Base-by-base conservation (phyloP, 306 rosid species). In the Sechiopsis laciniata region DNA sequence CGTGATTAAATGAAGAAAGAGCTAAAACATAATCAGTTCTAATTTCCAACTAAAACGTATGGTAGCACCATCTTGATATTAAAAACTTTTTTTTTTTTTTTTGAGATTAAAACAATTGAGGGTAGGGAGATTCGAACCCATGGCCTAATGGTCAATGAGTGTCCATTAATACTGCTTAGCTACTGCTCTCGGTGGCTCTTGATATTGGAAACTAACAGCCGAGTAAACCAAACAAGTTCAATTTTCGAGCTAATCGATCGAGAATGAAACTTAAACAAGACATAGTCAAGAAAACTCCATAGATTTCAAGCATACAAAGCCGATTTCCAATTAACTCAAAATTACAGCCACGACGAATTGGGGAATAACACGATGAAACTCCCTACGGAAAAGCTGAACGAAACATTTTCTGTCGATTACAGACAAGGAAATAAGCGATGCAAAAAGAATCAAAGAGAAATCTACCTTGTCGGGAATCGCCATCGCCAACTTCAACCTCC, bases 401-500 rank as follows among this genome's bases (percentile, higher is more conserved):
- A 20, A 50, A 21, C 8, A 42, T 19, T 14, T 48, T 42, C 10
- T 10, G 8, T 5, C 32, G 32, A 48, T 16, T 10, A 69, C 12
- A 67, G 19, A 50, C 0, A 29, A 1, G 2, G 46, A 70, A 24
- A 70, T 58, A 70, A 70, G 9, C 46, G 56, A 8, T 1, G 9
- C 8, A 51, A 16, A 35, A 12, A 16, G 48, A 7, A 16, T 5
- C 8, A 51, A 16, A 35, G 21, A 16, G 48, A 7, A 16, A 63
- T 15, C 29, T 48, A 24, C 74, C 74, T 70, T 51, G 15, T 48
- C 73, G 15, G 22, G 9, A 26, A 70, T 21, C 16, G 45, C 74
- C 74, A 70, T 70, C 59, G 74, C 51, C 55, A 70, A 50, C 59
- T 22, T 13, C 73, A 7, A 12, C 32, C 32, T 14, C 5, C 42